Base-by-base conservation (phyloP, 1,139 yeast genomes). In the Geotrichum klebahnii region DNA sequence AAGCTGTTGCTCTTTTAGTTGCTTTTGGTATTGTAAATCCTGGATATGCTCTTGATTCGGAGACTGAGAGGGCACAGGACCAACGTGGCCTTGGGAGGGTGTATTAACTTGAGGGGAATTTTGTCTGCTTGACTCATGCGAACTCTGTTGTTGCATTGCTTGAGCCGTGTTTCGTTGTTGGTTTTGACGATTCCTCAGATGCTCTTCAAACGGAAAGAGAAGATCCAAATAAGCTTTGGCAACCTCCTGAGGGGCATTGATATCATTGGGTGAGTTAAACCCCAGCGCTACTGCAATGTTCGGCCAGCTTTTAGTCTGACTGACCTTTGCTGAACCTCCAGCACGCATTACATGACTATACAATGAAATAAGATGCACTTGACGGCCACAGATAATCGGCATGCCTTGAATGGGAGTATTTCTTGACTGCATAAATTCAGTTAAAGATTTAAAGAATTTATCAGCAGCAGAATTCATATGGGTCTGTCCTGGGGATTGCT, bases 181-280 rank as follows among this genome's bases (percentile, higher is more conserved):
- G 38, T 49, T 64, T 39, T 49, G 52, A 22, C 46, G 29, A 24
- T 38, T 55, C 24, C 66, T 67, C 51, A 80, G 75, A 59, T 82
- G 84, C 59, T 78, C 87, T 61, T 88, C 96, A 64, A 85, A 88
- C 0, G 95, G 92, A 42, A 77, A 71, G 41, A 88, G 67, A 55
- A 71, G 74, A 44, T 75, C 79, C 46, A 77, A 75, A 63, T 84
- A 88, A 48, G 81, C 75, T 45, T 74, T 72, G 8, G 83, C 77
- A 42, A 88, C 68, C 58, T 84, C 88, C 51, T 77, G 71, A 17
- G 79, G 78, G 4, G 67, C 62, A 9, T 67, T 67, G 17, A 72
- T 73, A 26, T 72, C 65, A 35, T 57, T 61, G 12, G 63, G 66
- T 5, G 65, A 59, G 35, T 71, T 70, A 22, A 79, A 67, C 10